A percentile compares a stretch with the other conserved stretches of the same genome.
Conservation (phyloP, 2,329 filamentous ascomycete genomes). For the Geosmithia morbida region DNA sequence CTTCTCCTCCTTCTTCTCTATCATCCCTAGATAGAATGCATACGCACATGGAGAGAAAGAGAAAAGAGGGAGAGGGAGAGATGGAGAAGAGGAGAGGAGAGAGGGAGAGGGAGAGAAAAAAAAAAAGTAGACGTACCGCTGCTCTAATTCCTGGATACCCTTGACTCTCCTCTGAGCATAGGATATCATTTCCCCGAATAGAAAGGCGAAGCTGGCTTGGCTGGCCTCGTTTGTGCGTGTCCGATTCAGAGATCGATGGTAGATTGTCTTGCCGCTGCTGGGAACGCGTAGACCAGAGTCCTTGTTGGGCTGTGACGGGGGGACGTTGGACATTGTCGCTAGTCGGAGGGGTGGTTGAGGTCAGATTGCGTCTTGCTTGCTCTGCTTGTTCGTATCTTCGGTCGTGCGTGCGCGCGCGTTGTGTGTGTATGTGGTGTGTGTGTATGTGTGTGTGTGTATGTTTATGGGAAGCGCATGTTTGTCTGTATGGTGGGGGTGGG, state of each 20-base stretch:
- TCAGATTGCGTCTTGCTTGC: neutral
- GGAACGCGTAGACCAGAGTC: constrained; percentile 67
- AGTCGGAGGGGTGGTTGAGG: neutral
- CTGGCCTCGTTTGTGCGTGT: constrained; percentile 79
- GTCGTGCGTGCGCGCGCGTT: neutral
- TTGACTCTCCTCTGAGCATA: constrained; percentile 87
- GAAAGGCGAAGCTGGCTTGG: constrained; percentile 85
- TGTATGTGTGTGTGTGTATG: no score
- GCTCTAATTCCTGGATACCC: constrained; percentile 86
- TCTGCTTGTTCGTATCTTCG: neutral
- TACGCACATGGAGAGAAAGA: no score
- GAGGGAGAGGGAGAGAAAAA: neutral
- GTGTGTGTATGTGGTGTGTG: no score
- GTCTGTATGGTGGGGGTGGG: no score
- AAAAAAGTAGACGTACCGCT: constrained; percentile 43
- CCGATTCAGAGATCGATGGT: constrained; percentile 87
- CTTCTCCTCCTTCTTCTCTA: no score
- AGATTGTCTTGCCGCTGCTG: constrained; percentile 92
- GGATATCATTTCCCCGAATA: constrained; percentile 92
- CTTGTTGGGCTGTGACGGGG: constrained; percentile 34
- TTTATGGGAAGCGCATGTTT: no score
- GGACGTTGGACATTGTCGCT: constrained; percentile 33
- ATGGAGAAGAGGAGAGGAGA: neutral
- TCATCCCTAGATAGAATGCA: no score
- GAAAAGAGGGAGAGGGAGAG: neutral